These are phyloP conservation scores for Botryosphaeria dothidea DNA, from an alignment of 2,329 filamentous ascomycete species.

Conservation along the genomic window DNA sequence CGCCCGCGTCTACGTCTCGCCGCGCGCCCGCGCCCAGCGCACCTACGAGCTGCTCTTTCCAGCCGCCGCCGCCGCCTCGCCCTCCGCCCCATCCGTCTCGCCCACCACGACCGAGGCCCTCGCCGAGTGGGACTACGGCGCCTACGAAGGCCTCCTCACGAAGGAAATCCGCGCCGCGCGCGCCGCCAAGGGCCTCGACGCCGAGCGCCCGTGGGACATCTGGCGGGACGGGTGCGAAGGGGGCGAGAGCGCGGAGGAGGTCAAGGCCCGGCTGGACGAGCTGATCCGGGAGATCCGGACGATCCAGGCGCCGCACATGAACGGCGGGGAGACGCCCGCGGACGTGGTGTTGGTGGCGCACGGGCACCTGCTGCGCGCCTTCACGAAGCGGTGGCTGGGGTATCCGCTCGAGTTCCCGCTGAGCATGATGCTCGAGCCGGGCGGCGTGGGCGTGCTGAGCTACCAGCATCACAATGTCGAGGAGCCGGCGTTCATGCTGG, in stretches of 20 bases:
- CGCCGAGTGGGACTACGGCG: conserved; percentile 84
- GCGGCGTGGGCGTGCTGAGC: conserved; percentile 79
- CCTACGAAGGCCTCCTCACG: conserved; percentile 80
- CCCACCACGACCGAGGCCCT: conserved; percentile 71
- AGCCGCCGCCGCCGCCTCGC: not conserved
- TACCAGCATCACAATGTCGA: conserved; percentile 79
- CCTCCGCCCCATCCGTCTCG: not conserved
- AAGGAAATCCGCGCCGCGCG: conserved; percentile 63
- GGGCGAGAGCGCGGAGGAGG: conserved; percentile 75
- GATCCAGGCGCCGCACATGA: conserved; percentile 53
- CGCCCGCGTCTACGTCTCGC: conserved; percentile 52
- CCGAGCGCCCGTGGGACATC: conserved; percentile 71
- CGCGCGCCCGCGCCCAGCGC: conserved; percentile 48
- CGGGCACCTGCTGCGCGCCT: conserved; percentile 79
- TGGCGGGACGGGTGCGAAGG: conserved; percentile 86
- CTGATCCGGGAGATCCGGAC: conserved; percentile 72
- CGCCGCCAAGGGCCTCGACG: conserved; percentile 57
- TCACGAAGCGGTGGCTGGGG: conserved; percentile 80
- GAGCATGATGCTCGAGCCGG: conserved; percentile 75
- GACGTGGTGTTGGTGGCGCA: conserved; percentile 81
- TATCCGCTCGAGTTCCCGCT: conserved; percentile 69
- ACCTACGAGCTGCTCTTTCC: conserved; percentile 51
- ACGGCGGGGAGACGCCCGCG: conserved; percentile 49
- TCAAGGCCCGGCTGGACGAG: conserved; percentile 69
- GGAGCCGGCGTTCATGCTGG: conserved; percentile 67